Evolutionary conservation across 768 basidiomycete genomes (phyloP), one percentile per base, ranked within the genome.

Genomic region (Gautieria morchelliformis): DNA sequence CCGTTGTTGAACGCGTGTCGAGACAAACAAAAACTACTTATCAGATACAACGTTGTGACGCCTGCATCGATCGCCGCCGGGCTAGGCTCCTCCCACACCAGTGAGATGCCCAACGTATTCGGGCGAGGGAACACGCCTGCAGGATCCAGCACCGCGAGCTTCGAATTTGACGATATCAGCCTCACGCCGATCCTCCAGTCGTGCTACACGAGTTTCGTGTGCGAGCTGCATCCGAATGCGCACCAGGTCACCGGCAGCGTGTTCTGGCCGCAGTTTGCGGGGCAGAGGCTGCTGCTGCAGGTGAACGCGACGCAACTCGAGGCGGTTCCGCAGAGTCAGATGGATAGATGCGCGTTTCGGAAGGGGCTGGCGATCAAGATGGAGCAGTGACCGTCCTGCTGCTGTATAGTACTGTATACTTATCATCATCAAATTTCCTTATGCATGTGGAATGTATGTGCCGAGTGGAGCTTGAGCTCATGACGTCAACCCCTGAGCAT

Each of bases 111-210:
- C 22, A 49, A 57, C 47, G 6, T 57, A 12, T 57, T 57, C 20
- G 10, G 65, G 62, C 49, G 56, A 59, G 42, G 74, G 66, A 19
- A 73, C 68, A 4, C 72, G 65, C 50, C 64, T 62, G 22, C 72
- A 69, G 73, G 73, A 74, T 44, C 64, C 63, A 33, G 63, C 56
- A 37, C 66, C 67, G 15, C 73, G 70, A 46, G 69, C 68, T 37
- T 73, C 69, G 48, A 74, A 51, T 33, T 50, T 55, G 0, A 53
- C 46, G 72, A 64, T 48, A 84, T 84, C 82, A 84, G 82, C 81
- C 70, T 85, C 52, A 75, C 83, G 54, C 56, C 56, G 30, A 37
- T 57, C n/a, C 47, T 57, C 19, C 56, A 57, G 40, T 30, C 45
- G 15, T 57, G 50, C 45, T 57, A 57, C 48, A 57, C 56, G 5